Conservation (phyloP, 192 early-diverging fungal genomes). For the Piromyces finnis region DNA sequence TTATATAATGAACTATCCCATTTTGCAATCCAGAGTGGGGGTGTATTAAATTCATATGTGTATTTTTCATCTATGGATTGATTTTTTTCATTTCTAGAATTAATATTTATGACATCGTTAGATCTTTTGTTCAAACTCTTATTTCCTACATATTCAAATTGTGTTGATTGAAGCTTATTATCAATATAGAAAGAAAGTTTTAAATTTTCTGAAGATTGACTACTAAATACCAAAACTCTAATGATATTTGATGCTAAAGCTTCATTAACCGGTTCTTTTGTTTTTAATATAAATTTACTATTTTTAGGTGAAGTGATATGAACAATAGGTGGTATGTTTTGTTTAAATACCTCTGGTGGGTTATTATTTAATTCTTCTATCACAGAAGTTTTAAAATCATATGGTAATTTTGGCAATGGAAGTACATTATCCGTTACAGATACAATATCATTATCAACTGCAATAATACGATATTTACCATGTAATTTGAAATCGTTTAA, state of each 20-base stretch:
- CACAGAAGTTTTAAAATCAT: conserved; percentile 6
- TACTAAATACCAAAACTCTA: conserved; percentile 57
- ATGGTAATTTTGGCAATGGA: conserved; percentile 37
- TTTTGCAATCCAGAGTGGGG: conserved; percentile 52
- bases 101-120: neutral
- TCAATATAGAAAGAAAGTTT: conserved; percentile 28
- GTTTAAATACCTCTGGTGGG: conserved; percentile 10
- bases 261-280: conserved; percentile 46
- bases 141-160: conserved; percentile 11
- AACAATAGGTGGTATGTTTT: conserved; percentile 39
- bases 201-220: conserved; percentile 14
- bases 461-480: conserved; percentile 62
- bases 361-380: conserved; percentile 1
- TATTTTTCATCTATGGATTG: conserved; percentile 1
- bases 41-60: conserved; percentile 7
- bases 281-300: conserved; percentile 46
- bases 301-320: conserved; percentile 82
- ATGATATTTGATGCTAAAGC: conserved; percentile 51
- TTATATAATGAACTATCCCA: conserved; percentile 58
- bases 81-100: conserved; percentile 7
- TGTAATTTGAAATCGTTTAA: conserved; percentile 81
- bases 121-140: neutral
- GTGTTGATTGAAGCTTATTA: conserved; percentile 14
- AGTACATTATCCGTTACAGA: conserved; percentile 58
- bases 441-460: conserved; percentile 71